phyloP scores from a whole-genome alignment of 1,139 yeast genomes.

The Magnusiomyces fungicola region DNA sequence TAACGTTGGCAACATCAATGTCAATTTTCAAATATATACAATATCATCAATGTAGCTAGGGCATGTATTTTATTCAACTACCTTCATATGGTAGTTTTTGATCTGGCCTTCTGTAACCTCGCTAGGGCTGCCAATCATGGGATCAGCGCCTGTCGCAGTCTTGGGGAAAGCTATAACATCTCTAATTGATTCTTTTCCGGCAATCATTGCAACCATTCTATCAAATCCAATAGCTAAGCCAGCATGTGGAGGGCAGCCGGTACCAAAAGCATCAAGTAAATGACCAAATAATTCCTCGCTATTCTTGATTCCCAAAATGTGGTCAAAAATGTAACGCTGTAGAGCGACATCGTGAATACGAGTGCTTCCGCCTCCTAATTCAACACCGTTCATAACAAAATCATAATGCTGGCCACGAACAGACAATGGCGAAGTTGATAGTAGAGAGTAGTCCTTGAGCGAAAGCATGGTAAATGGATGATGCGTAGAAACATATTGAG shows the following conservation, averaged over 20 bases:
- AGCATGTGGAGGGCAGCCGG: constrained; percentile 99
- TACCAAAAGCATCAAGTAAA: constrained; percentile 65
- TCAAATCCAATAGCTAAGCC: constrained; percentile 96
- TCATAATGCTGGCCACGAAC: constrained; percentile 95
- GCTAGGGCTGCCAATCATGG: constrained; percentile 83
- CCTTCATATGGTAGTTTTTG: constrained; percentile 21
- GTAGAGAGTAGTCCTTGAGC: constrained; percentile 52
- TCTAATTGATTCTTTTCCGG: constrained; percentile 67
- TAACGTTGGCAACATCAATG: too few relatives aligned
- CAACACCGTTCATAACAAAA: constrained; percentile 88
- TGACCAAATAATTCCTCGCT: constrained; percentile 76
- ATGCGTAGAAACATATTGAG: constrained; percentile 62
- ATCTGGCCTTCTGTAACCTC: constrained; percentile 45
- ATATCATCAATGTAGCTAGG: too few relatives aligned
- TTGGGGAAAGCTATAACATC: constrained; percentile 97
- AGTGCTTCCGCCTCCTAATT: constrained; percentile 94
- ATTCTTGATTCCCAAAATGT: constrained; percentile 34
- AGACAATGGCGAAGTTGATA: constrained; percentile 48
- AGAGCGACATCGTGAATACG: constrained; percentile 82
- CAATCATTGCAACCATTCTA: constrained; percentile 81
- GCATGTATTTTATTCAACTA: constrained; percentile 2
- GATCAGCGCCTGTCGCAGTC: constrained; percentile 79
- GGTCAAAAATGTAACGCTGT: constrained; percentile 52
- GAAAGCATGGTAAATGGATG: constrained; percentile 96
- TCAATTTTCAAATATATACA: too few relatives aligned